phyloP scores from a whole-genome alignment of 192 early-diverging fungal genomes.

The Umbelopsis ramanniana region DNA sequence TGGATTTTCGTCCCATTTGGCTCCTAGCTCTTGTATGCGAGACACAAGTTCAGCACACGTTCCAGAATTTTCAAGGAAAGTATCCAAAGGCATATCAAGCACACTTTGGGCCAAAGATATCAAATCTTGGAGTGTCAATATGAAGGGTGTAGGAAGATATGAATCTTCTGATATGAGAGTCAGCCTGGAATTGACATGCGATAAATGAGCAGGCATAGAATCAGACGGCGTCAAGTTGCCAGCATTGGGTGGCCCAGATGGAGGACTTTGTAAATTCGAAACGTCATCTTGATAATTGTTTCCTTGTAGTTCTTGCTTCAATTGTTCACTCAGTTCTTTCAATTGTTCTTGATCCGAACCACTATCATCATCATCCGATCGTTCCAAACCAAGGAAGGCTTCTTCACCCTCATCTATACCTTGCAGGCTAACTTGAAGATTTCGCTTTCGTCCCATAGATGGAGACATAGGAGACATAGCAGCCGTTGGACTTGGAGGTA shows the following conservation, averaged over 20 bases:
- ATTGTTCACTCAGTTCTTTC: background rate
- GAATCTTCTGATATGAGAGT: conserved; percentile 56
- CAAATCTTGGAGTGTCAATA: conserved; percentile 66
- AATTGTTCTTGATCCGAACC: conserved; percentile 31
- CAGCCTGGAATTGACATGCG: conserved; percentile 23
- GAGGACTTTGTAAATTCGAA: too few species aligned
- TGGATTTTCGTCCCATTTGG: conserved; percentile 65
- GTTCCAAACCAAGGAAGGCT: background rate
- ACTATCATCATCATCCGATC: conserved; percentile 34
- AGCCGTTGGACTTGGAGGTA: background rate
- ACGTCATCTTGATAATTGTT: background rate
- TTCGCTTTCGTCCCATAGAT: background rate
- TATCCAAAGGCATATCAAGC: conserved; percentile 64
- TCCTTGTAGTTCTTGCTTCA: conserved; percentile 1
- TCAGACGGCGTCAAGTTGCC: background rate
- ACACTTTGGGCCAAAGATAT: conserved; percentile 74
- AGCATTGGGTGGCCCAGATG: background rate
- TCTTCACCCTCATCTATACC: conserved; percentile 17
- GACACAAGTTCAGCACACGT: conserved; percentile 63
- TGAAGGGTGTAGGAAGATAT: conserved; percentile 58
- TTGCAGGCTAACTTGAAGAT: background rate
- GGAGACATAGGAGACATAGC: background rate
- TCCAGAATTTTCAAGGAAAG: conserved; percentile 64
- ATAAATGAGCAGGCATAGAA: conserved; percentile 6
- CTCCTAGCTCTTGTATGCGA: conserved; percentile 62